Percentiles rank a stretch among this genome's conserved stretches.
Evolutionary conservation across 2,329 filamentous ascomycete genomes (phyloP).

Genomic region (Neophaeococcomyces mojaviensis): DNA sequence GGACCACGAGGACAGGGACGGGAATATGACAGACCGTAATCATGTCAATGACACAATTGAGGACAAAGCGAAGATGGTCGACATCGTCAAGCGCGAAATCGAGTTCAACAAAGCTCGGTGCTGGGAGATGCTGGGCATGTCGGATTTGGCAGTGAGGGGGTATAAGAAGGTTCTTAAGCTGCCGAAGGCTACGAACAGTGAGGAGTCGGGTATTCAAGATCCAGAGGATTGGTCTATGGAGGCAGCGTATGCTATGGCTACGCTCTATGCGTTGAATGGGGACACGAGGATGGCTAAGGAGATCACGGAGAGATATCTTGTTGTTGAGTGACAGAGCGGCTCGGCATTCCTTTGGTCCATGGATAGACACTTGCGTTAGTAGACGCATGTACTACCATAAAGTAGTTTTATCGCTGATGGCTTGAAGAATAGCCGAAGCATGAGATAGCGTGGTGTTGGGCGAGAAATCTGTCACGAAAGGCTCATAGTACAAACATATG

Average conservation of each 20-base stretch:
- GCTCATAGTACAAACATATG: background rate
- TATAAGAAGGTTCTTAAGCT: conserved; percentile 54
- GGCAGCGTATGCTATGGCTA: conserved; percentile 67
- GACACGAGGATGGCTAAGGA: conserved; percentile 53
- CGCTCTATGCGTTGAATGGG: conserved; percentile 57
- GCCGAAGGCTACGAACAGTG: conserved; percentile 31
- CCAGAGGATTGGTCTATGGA: conserved; percentile 49
- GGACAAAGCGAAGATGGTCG: conserved; percentile 7
- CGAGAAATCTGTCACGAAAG: no score
- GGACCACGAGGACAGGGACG: conserved; percentile 1
- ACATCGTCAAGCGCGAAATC: conserved; percentile 49
- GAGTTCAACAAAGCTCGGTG: conserved; percentile 72
- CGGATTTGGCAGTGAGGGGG: conserved; percentile 62
- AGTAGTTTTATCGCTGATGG: no score
- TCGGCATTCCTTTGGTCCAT: no score
- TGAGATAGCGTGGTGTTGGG: no score
- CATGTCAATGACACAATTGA: conserved; percentile 1
- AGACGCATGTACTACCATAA: no score
- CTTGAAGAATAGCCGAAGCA: no score
- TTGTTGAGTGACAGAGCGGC: conserved; percentile 33
- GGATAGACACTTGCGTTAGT: no score
- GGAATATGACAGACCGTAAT: conserved; percentile 6
- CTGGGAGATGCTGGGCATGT: conserved; percentile 68
- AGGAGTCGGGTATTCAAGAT: conserved; percentile 20
- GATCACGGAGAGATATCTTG: conserved; percentile 55